phyloP scores from a whole-genome alignment of 345 rosid species.

The Noccaea bulbosa region DNA sequence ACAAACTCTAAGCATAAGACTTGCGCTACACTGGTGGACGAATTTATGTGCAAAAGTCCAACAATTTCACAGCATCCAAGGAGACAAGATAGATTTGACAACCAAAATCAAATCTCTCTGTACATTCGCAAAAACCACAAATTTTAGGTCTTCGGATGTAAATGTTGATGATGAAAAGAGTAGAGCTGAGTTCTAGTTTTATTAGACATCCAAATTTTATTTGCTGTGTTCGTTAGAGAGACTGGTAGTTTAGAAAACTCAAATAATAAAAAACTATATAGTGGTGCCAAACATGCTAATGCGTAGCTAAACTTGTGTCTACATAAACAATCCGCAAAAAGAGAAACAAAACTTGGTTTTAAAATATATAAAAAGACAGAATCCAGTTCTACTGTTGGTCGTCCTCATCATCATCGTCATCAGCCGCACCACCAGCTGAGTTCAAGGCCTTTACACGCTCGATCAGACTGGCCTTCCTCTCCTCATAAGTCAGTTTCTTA shows the following conservation, averaged over 20 bases:
- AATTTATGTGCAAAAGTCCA: conserved; percentile 40
- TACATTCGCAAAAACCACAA: too few species aligned
- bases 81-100: neutral
- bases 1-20: conserved; percentile 33
- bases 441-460: conserved; percentile 66
- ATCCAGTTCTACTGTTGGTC: conserved; percentile 21
- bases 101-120: too few species aligned
- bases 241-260: too few species aligned
- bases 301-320: neutral
- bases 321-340: neutral
- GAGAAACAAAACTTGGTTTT: neutral
- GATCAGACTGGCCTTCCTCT: conserved; percentile 65
- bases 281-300: neutral
- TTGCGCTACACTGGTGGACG: conserved; percentile 24
- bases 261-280: neutral
- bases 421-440: conserved; percentile 50
- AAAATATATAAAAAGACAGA: neutral
- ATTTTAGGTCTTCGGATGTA: too few species aligned
- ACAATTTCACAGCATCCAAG: conserved; percentile 31
- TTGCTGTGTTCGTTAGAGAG: too few species aligned
- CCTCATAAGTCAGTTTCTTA: conserved; percentile 80
- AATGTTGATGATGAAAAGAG: too few species aligned
- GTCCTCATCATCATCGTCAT: conserved; percentile 41
- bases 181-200: too few species aligned
- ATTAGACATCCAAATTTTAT: too few species aligned